Conservation (phyloP, 1,139 yeast species). For the Hemisphaericaspora xylofermentans region DNA sequence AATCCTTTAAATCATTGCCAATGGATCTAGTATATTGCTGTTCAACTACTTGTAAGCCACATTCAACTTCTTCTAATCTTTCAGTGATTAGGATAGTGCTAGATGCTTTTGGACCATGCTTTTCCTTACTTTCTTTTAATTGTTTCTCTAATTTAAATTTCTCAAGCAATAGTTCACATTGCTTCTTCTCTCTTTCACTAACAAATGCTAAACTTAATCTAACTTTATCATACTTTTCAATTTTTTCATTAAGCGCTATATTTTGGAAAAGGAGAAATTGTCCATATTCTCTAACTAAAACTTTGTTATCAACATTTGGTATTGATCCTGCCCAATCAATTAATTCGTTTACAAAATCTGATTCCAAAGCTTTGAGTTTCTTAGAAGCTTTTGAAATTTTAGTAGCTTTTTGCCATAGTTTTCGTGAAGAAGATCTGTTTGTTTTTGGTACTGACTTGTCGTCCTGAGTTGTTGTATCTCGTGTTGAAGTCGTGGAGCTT, state of each 20-base stretch:
- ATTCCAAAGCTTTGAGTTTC: slow-evolving; percentile 11
- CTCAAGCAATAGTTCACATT: slow-evolving; percentile 32
- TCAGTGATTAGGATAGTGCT: slow-evolving; percentile 42
- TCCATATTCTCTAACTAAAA: slow-evolving; percentile 40
- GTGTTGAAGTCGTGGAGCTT: slow-evolving; percentile 8
- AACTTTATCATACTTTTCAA: slow-evolving; percentile 42
- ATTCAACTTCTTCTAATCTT: slow-evolving; percentile 48
- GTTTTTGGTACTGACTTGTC: slow-evolving; percentile 7
- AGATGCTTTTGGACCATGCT: slow-evolving; percentile 45
- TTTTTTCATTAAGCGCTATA: slow-evolving; percentile 27
- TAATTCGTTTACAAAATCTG: slow-evolving; percentile 23
- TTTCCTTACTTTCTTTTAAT: slow-evolving; percentile 41
- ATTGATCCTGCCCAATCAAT: slow-evolving; percentile 43
- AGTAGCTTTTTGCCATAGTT: slow-evolving; percentile 11
- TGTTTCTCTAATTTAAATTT: slow-evolving; percentile 35
- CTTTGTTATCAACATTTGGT: slow-evolving; percentile 39
- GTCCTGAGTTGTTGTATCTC: slow-evolving; percentile 6
- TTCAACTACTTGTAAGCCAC: slow-evolving; percentile 50
- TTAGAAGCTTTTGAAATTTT: slow-evolving; percentile 15
- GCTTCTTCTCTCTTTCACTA: slow-evolving; percentile 51
- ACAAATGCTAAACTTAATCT: slow-evolving; percentile 45
- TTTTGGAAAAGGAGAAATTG: slow-evolving; percentile 37
- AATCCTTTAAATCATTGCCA: slow-evolving; percentile 41
- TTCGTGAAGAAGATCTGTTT: slow-evolving; percentile 9
- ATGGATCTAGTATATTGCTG: slow-evolving; percentile 51